Evolutionary conservation across 2,329 filamentous ascomycete species (phyloP), one percentile per base, ranked within the genome.

Genomic region (Dactylonectria macrodidyma): DNA sequence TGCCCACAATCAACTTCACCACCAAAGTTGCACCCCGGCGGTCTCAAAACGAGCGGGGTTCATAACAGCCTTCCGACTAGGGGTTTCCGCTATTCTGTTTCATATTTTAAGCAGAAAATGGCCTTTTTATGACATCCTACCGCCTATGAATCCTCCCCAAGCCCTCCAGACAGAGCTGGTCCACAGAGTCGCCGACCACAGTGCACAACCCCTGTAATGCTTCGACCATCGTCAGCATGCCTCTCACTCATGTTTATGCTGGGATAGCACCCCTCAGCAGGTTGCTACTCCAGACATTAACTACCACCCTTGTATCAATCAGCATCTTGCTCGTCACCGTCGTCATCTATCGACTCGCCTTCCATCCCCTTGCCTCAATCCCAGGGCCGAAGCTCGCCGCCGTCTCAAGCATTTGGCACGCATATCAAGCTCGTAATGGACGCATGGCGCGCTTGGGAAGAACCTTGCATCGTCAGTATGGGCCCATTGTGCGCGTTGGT

Each of bases 401-500:
- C 3, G 10, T 87, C 1, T 85, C 86, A 9, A 85, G 80, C 60
- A 61, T 82, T 33, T 88, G 86, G 86, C 81, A 86, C 46, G 86
- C 83, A 0, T 79, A 80, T 11, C 81, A 87, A 3, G 82, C 82
- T 2, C 79, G 83, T 9, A 79, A 83, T 41, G 87, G 87, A 0
- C 78, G 77, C 2, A 80, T 85, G 73, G 77, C 79, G 5, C 70
- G 76, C 8, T 59, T 89, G 3, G 84, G 82, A 1, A 81, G 78
- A 71, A 79, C 76, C 0, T 68, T 89, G n/a, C 87, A 88, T 62
- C 66, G 71, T 0, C 75, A 65, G 11, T 88, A 88, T 66, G 87
- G 87, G 0, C 81, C 84, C 0, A 78, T 82, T 2, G 87, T 89
- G n/a, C 81, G 87, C 0, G 82, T 89, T 8, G 85, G 85, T 0